Evolutionary conservation across 352 stramenopile species (phyloP), one percentile per base, ranked within the genome.

Genomic region (Aphanomyces astaci): DNA sequence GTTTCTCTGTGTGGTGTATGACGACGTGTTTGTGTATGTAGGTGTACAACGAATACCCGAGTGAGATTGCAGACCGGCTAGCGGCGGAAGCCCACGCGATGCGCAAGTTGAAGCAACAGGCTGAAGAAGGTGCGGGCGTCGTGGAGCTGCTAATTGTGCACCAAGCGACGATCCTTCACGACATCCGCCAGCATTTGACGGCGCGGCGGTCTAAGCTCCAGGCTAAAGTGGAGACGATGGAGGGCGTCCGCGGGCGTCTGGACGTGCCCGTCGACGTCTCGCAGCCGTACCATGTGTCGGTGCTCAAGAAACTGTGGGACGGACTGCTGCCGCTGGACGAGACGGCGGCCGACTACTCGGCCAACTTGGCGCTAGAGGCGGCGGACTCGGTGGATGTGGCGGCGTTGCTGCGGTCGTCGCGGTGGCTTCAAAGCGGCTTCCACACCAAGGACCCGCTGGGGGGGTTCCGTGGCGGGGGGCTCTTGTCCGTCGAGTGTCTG

Each of bases 371-470:
- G 17, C 36, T 68, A 10, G 62, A 68, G 24, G 22, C 24, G 4
- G 22, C 43, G 11, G 64, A 25, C 9, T 43, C n/a, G 1, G 70
- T 88, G 30, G 75, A 89, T 31, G 71, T 87, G 49, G 63, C 54
- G 22, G 77, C 77, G 25, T 70, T 93, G 67, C 72, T 93, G 19
- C 72, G 68, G 5, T 92, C 85, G 24, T 71, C 70, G 15, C 84
- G 84, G 17, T 94, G 84, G 84, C 77, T 78, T 5, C 65, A 68
- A 40, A 92, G 84, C 52, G 86, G 86, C 4, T 92, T 92, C 68
- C 84, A 94, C 75, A 94, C 85, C 5, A 80, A 89, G 53, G 89
- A 82, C 46, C 84, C 84, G 0, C 73, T 94, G 2, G 84, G 86
- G 19, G 84, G 81, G 25, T 94, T 92, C 69, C 84, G 86, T 11